Evolutionary conservation across 2,329 filamentous ascomycete species (phyloP).

Genomic region (Colletotrichum paranaense): DNA sequence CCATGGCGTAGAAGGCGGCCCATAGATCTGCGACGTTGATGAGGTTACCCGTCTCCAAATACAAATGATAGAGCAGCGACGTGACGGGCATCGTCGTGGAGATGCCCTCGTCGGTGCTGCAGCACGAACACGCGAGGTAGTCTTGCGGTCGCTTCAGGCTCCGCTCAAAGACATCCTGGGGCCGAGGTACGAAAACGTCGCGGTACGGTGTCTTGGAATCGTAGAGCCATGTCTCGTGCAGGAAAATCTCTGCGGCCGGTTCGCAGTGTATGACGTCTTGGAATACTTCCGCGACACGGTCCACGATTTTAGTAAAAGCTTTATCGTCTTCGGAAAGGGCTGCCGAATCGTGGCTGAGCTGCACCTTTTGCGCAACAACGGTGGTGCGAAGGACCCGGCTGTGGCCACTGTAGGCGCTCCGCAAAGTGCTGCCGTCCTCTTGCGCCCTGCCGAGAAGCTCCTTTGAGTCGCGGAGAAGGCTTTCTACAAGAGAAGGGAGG

Average conservation of each 20-base stretch:
- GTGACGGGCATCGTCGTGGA: slow-evolving; percentile 75
- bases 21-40: slow-evolving; percentile 86
- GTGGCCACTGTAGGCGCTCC: slow-evolving; percentile 80
- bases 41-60: slow-evolving; percentile 79
- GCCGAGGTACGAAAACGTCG: slow-evolving; percentile 80
- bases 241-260: slow-evolving; percentile 59
- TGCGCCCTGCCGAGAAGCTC: slow-evolving; percentile 58
- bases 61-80: slow-evolving; percentile 81
- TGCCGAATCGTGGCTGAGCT: slow-evolving; percentile 80
- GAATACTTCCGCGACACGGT: slow-evolving; percentile 64
- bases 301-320: slow-evolving; percentile 74
- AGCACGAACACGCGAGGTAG: slow-evolving; percentile 81
- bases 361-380: slow-evolving; percentile 83
- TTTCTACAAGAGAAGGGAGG: slow-evolving; percentile 48
- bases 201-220: slow-evolving; percentile 76
- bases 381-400: slow-evolving; percentile 79
- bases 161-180: slow-evolving; percentile 77
- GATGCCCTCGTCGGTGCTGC: slow-evolving; percentile 62
- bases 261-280: slow-evolving; percentile 49
- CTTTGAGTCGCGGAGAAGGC: slow-evolving; percentile 58
- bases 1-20: slow-evolving; percentile 77
- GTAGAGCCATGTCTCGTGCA: slow-evolving; percentile 82
- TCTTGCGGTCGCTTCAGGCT: slow-evolving; percentile 80
- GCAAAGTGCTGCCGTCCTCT: slow-evolving; percentile 63
- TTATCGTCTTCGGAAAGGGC: slow-evolving; percentile 77